These are phyloP conservation scores for Nakazawaea siamensis DNA, from an alignment of 805 yeast species.

Conservation along the genomic window DNA sequence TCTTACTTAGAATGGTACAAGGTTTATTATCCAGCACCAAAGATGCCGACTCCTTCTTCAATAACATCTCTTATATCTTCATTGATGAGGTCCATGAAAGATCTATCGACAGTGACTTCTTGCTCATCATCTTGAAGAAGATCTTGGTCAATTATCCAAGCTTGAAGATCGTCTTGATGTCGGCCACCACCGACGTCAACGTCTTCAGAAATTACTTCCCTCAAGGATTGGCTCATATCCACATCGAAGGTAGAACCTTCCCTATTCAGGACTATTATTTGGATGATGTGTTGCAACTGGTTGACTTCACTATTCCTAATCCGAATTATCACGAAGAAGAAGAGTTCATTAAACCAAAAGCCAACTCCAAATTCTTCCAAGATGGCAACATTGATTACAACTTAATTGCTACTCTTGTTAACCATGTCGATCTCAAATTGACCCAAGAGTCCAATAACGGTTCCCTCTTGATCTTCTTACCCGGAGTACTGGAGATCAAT, in stretches of 20 bases:
- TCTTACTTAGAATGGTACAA: constrained; percentile 78
- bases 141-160: constrained; percentile 42
- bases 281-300: constrained; percentile 50
- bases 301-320: constrained; percentile 46
- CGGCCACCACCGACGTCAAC: constrained; percentile 80
- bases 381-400: constrained; percentile 70
- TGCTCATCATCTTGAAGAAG: constrained; percentile 67
- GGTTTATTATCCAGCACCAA: constrained; percentile 22
- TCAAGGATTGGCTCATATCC: constrained; percentile 49
- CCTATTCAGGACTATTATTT: constrained; percentile 77
- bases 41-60: constrained; percentile 30
- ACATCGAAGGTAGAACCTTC: constrained; percentile 88
- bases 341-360: constrained; percentile 42
- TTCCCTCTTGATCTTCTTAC: constrained; percentile 76
- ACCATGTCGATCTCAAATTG: constrained; percentile 43
- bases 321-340: constrained; percentile 18
- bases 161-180: constrained; percentile 74
- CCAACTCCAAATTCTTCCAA: constrained; percentile 59
- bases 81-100: constrained; percentile 97
- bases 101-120: constrained; percentile 82
- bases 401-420: constrained; percentile 50
- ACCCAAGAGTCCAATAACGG: constrained; percentile 39
- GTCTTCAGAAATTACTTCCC: constrained; percentile 63
- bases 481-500: constrained; percentile 86
- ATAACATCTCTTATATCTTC: constrained; percentile 58